phyloP scores from a whole-genome alignment of 768 basidiomycete genomes.

The Boletus subcaerulescens region DNA sequence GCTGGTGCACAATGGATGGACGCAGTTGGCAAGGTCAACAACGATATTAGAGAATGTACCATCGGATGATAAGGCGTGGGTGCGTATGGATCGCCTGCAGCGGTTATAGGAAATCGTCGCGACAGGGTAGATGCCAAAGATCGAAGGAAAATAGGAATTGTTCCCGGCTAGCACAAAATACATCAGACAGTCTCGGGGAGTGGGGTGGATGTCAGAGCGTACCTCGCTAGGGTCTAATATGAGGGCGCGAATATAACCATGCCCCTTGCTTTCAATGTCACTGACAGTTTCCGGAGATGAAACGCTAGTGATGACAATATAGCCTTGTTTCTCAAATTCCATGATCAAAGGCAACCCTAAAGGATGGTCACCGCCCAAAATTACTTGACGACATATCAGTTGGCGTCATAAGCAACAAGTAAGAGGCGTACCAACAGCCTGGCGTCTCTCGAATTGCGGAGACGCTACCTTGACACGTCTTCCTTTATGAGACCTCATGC shows the following conservation, averaged over 20 bases:
- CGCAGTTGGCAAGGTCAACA: slow-evolving; percentile 56
- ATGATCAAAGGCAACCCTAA: slow-evolving; percentile 68
- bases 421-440: slow-evolving; percentile 41
- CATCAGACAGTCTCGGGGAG: slow-evolving; percentile 1
- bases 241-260: slow-evolving; percentile 78
- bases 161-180: slow-evolving; percentile 51
- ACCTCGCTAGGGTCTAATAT: slow-evolving; percentile 81
- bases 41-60: slow-evolving; percentile 75
- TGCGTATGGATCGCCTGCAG: slow-evolving; percentile 78
- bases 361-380: slow-evolving; percentile 78
- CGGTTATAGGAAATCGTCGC: slow-evolving; percentile 75
- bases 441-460: slow-evolving; percentile 38
- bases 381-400: slow-evolving; percentile 43
- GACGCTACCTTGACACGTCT: slow-evolving; percentile 26
- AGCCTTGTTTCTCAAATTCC: slow-evolving; percentile 75
- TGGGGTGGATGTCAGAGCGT: slow-evolving; percentile 12
- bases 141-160: slow-evolving; percentile 73
- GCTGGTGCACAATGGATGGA: slow-evolving; percentile 40
- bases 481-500: slow-evolving; percentile 21
- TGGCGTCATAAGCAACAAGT: not conserved
- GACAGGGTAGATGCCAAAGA: slow-evolving; percentile 78
- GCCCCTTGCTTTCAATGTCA: slow-evolving; percentile 57
- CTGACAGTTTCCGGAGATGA: slow-evolving; percentile 63
- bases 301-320: slow-evolving; percentile 81
- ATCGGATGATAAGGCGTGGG: slow-evolving; percentile 63